phyloP scores from a whole-genome alignment of 116 monocot species.

The Trichopus zeylanicus region DNA sequence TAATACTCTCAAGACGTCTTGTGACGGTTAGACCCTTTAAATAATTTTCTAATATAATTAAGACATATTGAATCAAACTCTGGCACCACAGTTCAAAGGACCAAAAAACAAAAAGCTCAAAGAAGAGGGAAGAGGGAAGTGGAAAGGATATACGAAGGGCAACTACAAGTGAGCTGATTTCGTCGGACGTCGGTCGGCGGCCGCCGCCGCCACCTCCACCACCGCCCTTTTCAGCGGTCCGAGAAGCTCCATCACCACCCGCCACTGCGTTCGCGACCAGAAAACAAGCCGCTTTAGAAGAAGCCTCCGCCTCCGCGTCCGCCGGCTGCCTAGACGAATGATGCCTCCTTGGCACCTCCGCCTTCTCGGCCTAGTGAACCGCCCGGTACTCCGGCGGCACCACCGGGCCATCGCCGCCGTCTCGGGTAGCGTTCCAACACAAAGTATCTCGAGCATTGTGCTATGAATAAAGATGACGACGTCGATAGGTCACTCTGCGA shows the following conservation, averaged over 20 bases:
- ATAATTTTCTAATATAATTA: too few species aligned
- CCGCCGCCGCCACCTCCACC: background rate
- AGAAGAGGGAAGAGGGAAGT: too few species aligned
- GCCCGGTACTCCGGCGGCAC: too few species aligned
- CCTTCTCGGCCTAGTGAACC: too few species aligned
- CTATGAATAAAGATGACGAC: background rate
- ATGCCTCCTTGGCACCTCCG: too few species aligned
- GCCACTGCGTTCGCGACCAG: background rate
- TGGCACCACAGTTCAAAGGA: too few species aligned
- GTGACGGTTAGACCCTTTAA: too few species aligned
- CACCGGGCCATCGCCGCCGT: background rate
- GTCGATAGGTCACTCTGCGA: background rate
- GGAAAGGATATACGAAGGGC: background rate
- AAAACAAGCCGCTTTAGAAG: background rate
- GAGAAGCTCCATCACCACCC: background rate
- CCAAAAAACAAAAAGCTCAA: background rate
- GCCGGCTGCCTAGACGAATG: too few species aligned
- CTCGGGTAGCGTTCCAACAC: background rate
- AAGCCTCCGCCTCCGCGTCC: background rate
- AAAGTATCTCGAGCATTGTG: background rate
- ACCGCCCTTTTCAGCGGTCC: background rate
- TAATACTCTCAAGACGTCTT: too few species aligned
- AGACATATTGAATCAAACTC: too few species aligned
- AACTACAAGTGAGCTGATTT: background rate
- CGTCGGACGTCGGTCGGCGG: background rate